A percentile compares a stretch with the other conserved stretches of the same genome.
These are phyloP conservation scores for Saprolegnia diclina DNA, from an alignment of 352 stramenopile species.

Conservation along the genomic window DNA sequence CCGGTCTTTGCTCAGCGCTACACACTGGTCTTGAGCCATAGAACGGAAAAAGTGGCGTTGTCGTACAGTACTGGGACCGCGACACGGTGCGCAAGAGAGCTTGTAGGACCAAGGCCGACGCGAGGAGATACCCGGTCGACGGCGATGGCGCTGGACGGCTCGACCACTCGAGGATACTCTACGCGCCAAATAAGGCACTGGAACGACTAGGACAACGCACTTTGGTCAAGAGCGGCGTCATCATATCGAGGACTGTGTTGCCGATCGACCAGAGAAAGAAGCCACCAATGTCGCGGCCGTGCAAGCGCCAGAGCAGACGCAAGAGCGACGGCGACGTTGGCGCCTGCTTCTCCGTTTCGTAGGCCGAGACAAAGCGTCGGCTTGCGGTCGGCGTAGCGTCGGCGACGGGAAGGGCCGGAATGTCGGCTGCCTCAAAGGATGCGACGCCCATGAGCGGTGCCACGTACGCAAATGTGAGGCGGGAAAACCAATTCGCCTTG, in stretches of 20 bases:
- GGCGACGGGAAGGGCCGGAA: slow-evolving; percentile 43
- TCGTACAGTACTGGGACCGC: slow-evolving; percentile 59
- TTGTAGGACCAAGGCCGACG: slow-evolving; percentile 42
- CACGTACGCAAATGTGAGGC: slow-evolving; percentile 64
- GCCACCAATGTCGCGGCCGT: slow-evolving; percentile 45
- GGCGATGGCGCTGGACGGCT: slow-evolving; percentile 36
- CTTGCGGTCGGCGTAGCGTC: slow-evolving; percentile 47
- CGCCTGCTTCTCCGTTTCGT: slow-evolving; percentile 34
- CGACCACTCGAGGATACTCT: slow-evolving; percentile 70
- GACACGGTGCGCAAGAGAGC: slow-evolving; percentile 58
- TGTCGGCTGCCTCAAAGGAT: slow-evolving; percentile 53
- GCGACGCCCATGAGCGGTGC: slow-evolving; percentile 55
- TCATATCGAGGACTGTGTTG: slow-evolving; percentile 68
- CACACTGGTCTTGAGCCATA: not conserved
- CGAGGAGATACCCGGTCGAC: slow-evolving; percentile 49
- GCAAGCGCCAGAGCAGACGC: slow-evolving; percentile 44
- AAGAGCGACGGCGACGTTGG: slow-evolving; percentile 44
- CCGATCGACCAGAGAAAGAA: slow-evolving; percentile 63
- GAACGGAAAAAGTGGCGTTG: not conserved
- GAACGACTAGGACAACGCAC: not conserved
- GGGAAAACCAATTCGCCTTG: slow-evolving; percentile 44
- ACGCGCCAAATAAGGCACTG: not conserved
- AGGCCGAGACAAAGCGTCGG: slow-evolving; percentile 37
- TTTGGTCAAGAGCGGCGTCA: slow-evolving; percentile 63
- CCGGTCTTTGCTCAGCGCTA: slow-evolving; percentile 56